Evolutionary conservation across 2,329 filamentous ascomycete genomes (phyloP).

Genomic region (Cercospora sojina): DNA sequence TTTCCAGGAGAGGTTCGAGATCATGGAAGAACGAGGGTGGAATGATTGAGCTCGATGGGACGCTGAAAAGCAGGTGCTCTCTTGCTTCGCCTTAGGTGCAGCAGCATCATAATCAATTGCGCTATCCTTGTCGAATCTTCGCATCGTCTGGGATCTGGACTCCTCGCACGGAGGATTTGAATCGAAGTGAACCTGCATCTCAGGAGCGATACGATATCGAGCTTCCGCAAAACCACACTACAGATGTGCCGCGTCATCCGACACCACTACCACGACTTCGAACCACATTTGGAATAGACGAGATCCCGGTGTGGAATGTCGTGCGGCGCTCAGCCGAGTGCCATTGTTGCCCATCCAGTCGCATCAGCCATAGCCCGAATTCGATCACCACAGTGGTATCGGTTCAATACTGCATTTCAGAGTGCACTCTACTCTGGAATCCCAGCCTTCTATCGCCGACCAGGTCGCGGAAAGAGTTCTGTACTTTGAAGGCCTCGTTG

Average conservation of each 20-base stretch:
- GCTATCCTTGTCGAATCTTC: neutral
- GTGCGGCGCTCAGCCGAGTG: neutral
- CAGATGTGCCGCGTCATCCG: neutral
- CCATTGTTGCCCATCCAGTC: neutral
- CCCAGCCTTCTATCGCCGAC: neutral
- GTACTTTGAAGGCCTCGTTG: neutral
- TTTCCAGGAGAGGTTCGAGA: neutral
- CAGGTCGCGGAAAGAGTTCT: neutral
- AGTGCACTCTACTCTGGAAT: slow-evolving; percentile 5
- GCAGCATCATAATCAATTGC: neutral
- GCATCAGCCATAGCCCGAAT: neutral
- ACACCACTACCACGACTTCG: neutral
- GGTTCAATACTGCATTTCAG: neutral
- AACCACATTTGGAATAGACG: neutral
- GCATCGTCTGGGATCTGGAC: neutral
- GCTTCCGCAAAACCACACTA: neutral
- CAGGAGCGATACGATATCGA: neutral
- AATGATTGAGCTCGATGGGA: neutral
- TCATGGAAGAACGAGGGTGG: slow-evolving; percentile 12
- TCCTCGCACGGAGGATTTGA: neutral
- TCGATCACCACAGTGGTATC: neutral
- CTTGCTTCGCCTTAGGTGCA: neutral
- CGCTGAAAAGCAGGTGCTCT: neutral
- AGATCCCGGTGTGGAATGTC: neutral
- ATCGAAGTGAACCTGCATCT: neutral